These are phyloP conservation scores for Syzygium oleosum DNA, from an alignment of 345 rosid genomes.

Conservation along the genomic window DNA sequence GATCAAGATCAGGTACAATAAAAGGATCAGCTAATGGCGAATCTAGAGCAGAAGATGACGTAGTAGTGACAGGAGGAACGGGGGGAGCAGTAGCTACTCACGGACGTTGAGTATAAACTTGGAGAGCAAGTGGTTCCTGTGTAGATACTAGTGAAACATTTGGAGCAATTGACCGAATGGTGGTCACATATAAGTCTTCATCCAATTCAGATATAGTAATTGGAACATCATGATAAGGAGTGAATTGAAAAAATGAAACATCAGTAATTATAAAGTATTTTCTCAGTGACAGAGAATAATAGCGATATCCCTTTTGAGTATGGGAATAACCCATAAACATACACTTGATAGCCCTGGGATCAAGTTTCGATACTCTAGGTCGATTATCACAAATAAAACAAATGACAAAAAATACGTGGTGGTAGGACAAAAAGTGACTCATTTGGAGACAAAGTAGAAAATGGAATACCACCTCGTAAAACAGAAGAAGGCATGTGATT, in stretches of 20 bases:
- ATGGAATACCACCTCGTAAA: not conserved
- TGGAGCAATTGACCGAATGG: not conserved
- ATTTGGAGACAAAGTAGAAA: not conserved
- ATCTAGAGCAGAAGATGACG: not conserved
- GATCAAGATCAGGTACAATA: not conserved
- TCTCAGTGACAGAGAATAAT: not conserved
- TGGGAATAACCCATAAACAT: not conserved
- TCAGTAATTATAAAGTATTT: too few species aligned
- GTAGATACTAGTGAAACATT: not conserved
- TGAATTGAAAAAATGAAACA: too few species aligned
- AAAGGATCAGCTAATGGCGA: not conserved
- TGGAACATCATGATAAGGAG: not conserved
- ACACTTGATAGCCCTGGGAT: not conserved
- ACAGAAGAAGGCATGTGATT: not conserved
- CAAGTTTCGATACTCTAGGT: not conserved
- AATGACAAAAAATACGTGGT: too few species aligned
- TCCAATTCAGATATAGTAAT: not conserved
- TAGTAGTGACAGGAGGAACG: not conserved
- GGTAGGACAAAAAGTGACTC: too few species aligned
- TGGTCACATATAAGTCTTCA: not conserved
- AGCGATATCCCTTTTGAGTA: not conserved
- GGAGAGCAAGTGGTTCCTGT: not conserved
- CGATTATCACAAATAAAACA: not conserved
- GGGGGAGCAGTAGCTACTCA: not conserved
- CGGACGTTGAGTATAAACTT: not conserved